A percentile compares a stretch with the other conserved stretches of the same genome.
Evolutionary conservation across 129 eudicot species (phyloP).

Genomic region (Dittrichia graveolens): DNA sequence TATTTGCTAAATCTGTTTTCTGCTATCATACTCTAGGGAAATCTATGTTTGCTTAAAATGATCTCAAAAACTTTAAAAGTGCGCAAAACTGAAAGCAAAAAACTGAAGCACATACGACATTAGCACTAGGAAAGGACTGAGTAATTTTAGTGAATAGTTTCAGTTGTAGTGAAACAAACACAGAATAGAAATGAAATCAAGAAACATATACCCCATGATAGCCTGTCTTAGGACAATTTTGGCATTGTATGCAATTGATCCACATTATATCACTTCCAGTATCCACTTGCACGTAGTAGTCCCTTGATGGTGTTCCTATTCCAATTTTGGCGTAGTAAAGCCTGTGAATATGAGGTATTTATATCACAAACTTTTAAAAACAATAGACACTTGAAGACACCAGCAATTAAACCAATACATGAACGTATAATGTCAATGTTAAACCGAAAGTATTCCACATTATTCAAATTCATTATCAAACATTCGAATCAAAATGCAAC

Average conservation of each 20-base stretch:
- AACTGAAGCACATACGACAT: no score
- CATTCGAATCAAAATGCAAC: not conserved
- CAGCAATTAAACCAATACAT: no score
- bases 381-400: not conserved
- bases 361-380: not conserved
- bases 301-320: conserved; percentile 77
- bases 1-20: not conserved
- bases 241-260: conserved; percentile 84
- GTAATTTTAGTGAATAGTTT: no score
- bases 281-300: conserved; percentile 85
- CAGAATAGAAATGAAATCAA: not conserved
- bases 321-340: conserved; percentile 85
- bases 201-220: conserved; percentile 63
- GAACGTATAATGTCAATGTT: no score
- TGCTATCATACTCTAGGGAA: no score
- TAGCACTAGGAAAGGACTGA: no score
- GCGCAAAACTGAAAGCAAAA: no score
- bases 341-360: conserved; percentile 39
- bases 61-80: no score
- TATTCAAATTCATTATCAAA: no score
- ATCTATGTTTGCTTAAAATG: no score
- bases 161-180: no score
- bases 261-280: conserved; percentile 89
- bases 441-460: no score
- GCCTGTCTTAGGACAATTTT: conserved; percentile 70